Evolutionary conservation across 2,329 filamentous ascomycete genomes (phyloP).

Genomic region (Fusarium scirpi): DNA sequence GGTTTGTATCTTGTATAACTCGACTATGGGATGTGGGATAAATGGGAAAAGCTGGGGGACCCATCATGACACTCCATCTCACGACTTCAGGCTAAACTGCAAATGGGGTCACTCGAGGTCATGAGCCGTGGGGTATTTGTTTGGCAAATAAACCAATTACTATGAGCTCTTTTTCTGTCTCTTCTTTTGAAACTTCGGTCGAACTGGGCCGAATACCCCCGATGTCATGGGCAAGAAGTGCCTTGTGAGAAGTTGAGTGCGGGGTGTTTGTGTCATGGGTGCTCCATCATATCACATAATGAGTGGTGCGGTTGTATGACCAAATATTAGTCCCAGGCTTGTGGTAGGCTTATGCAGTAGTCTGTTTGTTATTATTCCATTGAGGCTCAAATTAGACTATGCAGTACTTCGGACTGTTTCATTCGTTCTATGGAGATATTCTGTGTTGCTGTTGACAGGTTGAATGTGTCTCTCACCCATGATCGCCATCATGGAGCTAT

Average conservation of each 20-base stretch:
- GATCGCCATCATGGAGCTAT: conserved; percentile 9
- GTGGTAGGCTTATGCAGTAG: conserved; percentile 1
- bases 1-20: conserved; percentile 9
- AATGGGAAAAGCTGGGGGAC: conserved; percentile 38
- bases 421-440: neutral
- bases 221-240: neutral
- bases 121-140: conserved; percentile 24
- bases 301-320: conserved; percentile 42
- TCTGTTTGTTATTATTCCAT: neutral
- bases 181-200: conserved; percentile 12
- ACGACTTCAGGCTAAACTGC: conserved; percentile 44
- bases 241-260: conserved; percentile 21
- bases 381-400: conserved; percentile 19
- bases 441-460: neutral
- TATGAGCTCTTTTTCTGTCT: conserved; percentile 3
- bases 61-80: conserved; percentile 43
- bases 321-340: neutral
- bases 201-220: conserved; percentile 26
- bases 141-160: neutral
- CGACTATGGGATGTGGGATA: conserved; percentile 27
- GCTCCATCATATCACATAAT: conserved; percentile 23
- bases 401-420: neutral
- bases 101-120: conserved; percentile 29
- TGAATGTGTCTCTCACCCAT: conserved; percentile 7
- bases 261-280: conserved; percentile 37